Evolutionary conservation across 441 rosid genomes (phyloP).

Genomic region (Adansonia madagascariensis): DNA sequence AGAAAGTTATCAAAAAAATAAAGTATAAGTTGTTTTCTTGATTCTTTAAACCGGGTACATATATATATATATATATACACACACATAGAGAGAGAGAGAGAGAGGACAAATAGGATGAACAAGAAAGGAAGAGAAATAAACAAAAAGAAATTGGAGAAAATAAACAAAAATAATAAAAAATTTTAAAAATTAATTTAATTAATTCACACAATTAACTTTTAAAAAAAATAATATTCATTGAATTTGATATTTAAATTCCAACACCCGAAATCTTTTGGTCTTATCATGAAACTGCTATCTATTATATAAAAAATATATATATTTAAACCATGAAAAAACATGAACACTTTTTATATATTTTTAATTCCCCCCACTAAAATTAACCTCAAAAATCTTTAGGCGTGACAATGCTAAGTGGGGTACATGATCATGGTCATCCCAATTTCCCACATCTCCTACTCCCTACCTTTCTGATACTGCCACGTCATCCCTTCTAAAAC

Average conservation of each 20-base stretch:
- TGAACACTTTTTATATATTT: constrained; percentile 23
- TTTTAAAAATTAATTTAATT: too few relatives aligned
- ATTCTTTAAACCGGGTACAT: neutral
- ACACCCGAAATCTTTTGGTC: too few relatives aligned
- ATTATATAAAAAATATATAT: neutral
- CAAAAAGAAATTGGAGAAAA: too few relatives aligned
- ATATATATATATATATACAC: too few relatives aligned
- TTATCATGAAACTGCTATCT: too few relatives aligned
- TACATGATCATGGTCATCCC: constrained; percentile 67
- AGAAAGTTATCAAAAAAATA: neutral
- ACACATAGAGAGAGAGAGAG: too few relatives aligned
- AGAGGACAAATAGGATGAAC: neutral
- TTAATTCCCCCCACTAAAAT: constrained; percentile 45
- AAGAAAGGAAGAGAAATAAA: neutral
- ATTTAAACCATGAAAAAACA: neutral
- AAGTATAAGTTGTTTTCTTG: neutral
- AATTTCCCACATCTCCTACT: constrained; percentile 24
- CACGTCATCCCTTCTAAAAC: neutral
- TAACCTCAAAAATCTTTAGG: constrained; percentile 61
- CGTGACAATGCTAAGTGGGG: constrained; percentile 87
- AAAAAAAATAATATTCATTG: neutral
- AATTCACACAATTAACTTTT: too few relatives aligned
- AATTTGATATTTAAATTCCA: neutral
- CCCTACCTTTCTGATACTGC: constrained; percentile 22
- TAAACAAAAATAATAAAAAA: too few relatives aligned